phyloP scores from a whole-genome alignment of 139 green algal species.

The Spirogloea muscicola region DNA sequence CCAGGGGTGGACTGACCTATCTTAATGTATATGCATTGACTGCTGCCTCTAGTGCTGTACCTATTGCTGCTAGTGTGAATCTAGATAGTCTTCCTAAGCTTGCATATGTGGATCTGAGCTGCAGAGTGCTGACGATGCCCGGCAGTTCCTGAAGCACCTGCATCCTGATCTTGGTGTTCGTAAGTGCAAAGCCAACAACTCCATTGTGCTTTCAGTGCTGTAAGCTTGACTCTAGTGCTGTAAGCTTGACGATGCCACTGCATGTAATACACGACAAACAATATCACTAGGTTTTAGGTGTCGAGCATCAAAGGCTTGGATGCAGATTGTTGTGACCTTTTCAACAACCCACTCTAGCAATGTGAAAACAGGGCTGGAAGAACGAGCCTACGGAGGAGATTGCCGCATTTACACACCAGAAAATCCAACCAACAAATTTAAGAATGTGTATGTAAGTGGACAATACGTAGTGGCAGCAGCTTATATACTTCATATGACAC shows the following conservation, averaged over 20 bases:
- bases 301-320: too few relatives aligned
- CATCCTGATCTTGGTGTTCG: conserved; percentile 64
- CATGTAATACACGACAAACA: too few relatives aligned
- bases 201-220: too few relatives aligned
- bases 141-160: conserved; percentile 73
- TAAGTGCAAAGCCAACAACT: neutral
- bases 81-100: neutral
- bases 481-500: too few relatives aligned
- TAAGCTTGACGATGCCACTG: too few relatives aligned
- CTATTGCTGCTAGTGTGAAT: neutral
- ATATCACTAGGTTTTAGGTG: too few relatives aligned
- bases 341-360: neutral
- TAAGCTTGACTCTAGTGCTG: too few relatives aligned
- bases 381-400: conserved; percentile 72
- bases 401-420: conserved; percentile 71
- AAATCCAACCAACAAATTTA: conserved; percentile 44
- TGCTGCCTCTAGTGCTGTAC: neutral
- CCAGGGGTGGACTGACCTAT: neutral
- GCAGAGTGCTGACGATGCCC: conserved; percentile 61
- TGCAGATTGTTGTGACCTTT: neutral
- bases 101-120: neutral
- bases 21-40: neutral
- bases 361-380: conserved; percentile 59
- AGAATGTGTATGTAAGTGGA: conserved; percentile 38
- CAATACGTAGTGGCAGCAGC: too few relatives aligned